Conservation (phyloP, 2,329 filamentous ascomycete species). For the Nakataea oryzae region DNA sequence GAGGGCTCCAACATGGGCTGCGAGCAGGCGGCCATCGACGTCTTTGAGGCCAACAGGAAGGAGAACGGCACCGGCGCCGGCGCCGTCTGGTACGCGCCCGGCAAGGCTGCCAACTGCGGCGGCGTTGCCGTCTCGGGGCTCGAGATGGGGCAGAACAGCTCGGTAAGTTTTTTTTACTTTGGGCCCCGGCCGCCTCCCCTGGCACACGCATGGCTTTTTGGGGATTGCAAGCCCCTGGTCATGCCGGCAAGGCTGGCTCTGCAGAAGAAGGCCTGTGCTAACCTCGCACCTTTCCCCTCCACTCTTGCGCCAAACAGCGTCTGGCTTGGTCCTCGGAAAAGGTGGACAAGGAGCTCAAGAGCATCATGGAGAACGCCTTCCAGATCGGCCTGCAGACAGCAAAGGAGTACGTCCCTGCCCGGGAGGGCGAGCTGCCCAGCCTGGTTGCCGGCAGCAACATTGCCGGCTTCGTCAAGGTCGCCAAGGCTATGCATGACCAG, state of each 20-base stretch:
- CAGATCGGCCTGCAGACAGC: conserved; percentile 80
- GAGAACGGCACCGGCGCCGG: conserved; percentile 29
- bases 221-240: neutral
- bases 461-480: conserved; percentile 95
- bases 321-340: conserved; percentile 80
- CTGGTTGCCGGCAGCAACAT: conserved; percentile 94
- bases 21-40: conserved; percentile 87
- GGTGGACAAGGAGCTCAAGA: conserved; percentile 83
- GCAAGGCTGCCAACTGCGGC: conserved; percentile 94
- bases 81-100: conserved; percentile 91
- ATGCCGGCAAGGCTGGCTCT: too few relatives aligned
- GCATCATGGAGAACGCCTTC: conserved; percentile 93
- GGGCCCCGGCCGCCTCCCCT: too few relatives aligned
- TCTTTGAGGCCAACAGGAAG: conserved; percentile 73
- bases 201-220: neutral
- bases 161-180: conserved; percentile 13
- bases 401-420: conserved; percentile 71
- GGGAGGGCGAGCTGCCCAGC: conserved; percentile 77
- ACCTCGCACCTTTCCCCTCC: neutral
- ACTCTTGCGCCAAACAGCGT: conserved; percentile 41
- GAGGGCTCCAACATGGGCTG: conserved; percentile 99
- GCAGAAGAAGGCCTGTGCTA: neutral
- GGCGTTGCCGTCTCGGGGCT: conserved; percentile 95
- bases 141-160: conserved; percentile 98
- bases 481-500: conserved; percentile 87